A percentile compares a stretch with the other conserved stretches of the same genome.
Conservation (phyloP, 169 alveolate genomes). For the Plasmodium berghei region DNA sequence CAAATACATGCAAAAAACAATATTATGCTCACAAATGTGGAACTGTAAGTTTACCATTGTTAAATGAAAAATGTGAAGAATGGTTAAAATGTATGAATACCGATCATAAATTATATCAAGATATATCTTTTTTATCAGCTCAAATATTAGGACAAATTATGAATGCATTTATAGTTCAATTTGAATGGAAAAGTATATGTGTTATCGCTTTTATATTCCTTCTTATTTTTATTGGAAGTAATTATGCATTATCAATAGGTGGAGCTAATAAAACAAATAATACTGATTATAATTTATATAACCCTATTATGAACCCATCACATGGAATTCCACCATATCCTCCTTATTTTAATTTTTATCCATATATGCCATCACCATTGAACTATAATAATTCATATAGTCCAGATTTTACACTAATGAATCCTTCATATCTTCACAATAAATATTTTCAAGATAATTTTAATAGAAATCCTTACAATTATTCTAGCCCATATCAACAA, state of each 20-base stretch:
- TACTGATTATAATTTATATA: constrained; percentile 10
- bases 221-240: constrained; percentile 75
- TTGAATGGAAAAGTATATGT: constrained; percentile 76
- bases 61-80: constrained; percentile 75
- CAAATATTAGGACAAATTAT: constrained; percentile 74
- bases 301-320: constrained; percentile 2
- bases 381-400: constrained; percentile 25
- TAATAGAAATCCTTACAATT: constrained; percentile 14
- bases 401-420: constrained; percentile 34
- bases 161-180: constrained; percentile 73
- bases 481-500: neutral
- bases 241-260: constrained; percentile 71
- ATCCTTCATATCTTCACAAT: constrained; percentile 2
- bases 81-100: constrained; percentile 74
- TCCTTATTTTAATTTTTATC: constrained; percentile 51
- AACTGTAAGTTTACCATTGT: constrained; percentile 62
- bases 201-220: constrained; percentile 75
- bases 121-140: constrained; percentile 68
- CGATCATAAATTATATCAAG: constrained; percentile 71
- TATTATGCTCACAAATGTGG: constrained; percentile 76
- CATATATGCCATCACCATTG: constrained; percentile 25
- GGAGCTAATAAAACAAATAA: constrained; percentile 28
- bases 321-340: constrained; percentile 15
- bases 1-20: constrained; percentile 64
- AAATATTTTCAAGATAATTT: constrained; percentile 14